phyloP scores from a whole-genome alignment of 805 yeast genomes.

The Candida khao-thaluensis region DNA sequence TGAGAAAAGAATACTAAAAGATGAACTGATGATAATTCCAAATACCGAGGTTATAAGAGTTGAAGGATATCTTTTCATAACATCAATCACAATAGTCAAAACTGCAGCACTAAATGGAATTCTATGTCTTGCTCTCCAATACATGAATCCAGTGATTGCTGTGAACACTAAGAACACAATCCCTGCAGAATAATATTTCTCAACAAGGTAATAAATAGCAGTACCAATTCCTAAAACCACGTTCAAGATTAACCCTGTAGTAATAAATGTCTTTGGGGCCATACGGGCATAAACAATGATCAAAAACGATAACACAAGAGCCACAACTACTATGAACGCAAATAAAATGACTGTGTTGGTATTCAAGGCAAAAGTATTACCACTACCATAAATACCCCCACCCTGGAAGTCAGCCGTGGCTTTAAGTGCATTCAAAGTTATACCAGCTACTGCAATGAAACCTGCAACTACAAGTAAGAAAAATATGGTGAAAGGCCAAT shows the following conservation, averaged over 20 bases:
- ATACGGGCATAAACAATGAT: constrained; percentile 62
- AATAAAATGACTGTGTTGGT: constrained; percentile 73
- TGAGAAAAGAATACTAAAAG: constrained; percentile 64
- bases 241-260: constrained; percentile 65
- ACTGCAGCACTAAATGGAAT: constrained; percentile 76
- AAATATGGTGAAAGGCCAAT: constrained; percentile 66
- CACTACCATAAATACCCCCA: constrained; percentile 55
- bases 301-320: constrained; percentile 54
- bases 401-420: constrained; percentile 56
- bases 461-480: constrained; percentile 51
- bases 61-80: constrained; percentile 70
- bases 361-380: constrained; percentile 61
- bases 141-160: constrained; percentile 61
- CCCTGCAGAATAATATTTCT: constrained; percentile 76
- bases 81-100: constrained; percentile 70
- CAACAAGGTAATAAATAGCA: constrained; percentile 67
- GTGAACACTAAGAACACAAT: constrained; percentile 70
- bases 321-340: constrained; percentile 60
- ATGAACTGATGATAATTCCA: constrained; percentile 60
- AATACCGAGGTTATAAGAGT: constrained; percentile 58
- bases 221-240: constrained; percentile 71
- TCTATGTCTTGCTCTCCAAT: constrained; percentile 67
- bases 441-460: constrained; percentile 66
- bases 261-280: constrained; percentile 66
- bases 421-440: constrained; percentile 65